Percentiles rank a stretch among this genome's conserved stretches.
Evolutionary conservation across 106 monocot genomes (phyloP).

Genomic region (Dioscorea alata): DNA sequence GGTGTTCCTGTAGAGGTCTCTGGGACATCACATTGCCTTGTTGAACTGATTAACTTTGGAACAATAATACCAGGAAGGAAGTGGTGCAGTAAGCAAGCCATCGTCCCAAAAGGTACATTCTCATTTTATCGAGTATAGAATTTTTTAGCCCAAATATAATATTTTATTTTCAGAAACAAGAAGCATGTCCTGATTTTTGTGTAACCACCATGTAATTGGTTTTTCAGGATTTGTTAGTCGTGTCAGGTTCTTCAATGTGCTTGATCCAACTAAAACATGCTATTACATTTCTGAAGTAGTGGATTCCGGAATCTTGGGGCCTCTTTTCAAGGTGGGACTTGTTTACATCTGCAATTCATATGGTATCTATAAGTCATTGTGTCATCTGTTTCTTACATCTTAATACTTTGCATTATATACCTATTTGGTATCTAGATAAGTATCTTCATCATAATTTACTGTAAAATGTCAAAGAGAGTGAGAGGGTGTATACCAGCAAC

Average conservation of each 20-base stretch:
- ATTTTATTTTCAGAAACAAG: not conserved
- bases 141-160: not conserved
- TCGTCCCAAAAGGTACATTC: constrained; percentile 76
- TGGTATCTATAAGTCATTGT: not conserved
- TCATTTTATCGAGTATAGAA: not conserved
- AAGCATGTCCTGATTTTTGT: not conserved
- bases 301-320: constrained; percentile 75
- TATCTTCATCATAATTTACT: not conserved
- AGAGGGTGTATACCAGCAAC: too few species aligned
- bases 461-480: not conserved
- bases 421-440: not conserved
- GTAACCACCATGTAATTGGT: constrained; percentile 1
- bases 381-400: not conserved
- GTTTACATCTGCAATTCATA: not conserved
- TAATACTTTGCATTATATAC: not conserved
- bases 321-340: constrained; percentile 70
- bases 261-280: constrained; percentile 55
- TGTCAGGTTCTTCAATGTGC: constrained; percentile 44
- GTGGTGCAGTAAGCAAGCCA: constrained; percentile 73
- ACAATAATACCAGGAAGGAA: constrained; percentile 40
- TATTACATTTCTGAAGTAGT: constrained; percentile 85
- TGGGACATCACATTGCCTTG: constrained; percentile 10
- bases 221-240: constrained; percentile 80
- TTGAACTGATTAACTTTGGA: constrained; percentile 59
- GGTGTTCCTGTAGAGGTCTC: not conserved